Evolutionary conservation across 2,329 filamentous ascomycete genomes (phyloP), one percentile per base, ranked within the genome.

Genomic region (Pseudogymnoascus sp.): DNA sequence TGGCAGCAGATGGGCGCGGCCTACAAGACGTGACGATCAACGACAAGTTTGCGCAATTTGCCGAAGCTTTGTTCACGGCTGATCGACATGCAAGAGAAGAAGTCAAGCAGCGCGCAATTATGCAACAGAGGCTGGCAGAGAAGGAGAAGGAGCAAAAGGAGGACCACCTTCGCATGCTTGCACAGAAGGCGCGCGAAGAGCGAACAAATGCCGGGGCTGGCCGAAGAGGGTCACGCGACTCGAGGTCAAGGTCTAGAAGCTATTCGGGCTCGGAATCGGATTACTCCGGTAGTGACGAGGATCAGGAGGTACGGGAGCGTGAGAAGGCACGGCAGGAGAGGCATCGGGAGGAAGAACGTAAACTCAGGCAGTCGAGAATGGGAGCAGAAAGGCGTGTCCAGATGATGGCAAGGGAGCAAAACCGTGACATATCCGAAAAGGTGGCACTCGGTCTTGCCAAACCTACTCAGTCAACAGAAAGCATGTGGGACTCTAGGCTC

Each of bases 1-100:
- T 99, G 69, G 95, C 95, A 16, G 93, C 95, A 7, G 93, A 97
- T 75, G 95, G 95, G 11, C 84, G 95, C 71, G 91, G 91, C 0
- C 75, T 99, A 66, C 92, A 97, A 75, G 95, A 99, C 73, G 87
- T 96, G 44, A 89, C 91, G 5, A 97, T 99, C 78, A 97, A 96
- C 77, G 95, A 99, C 80, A 97, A 97, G 74, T 97, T 99, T 73
- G 93, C 93, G 2, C 91, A 96, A 71, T 96, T 99, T 73, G 90
- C 92, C 0, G 95, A 99, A 77, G 92, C 93, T 0, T 79, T 99
- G 38, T 96, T 95, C 75, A 96, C 95, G 67, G 95, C 95, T 1
- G 95, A 99, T 73, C 83, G 93, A 59, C 95, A 97, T 74, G 95
- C 95, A 6, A 85, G 95, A 71, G 95, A 99, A 72, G 95, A 99